These are phyloP conservation scores for Sphaerobolus stellatus DNA, from an alignment of 1,284 basidiomycete genomes.

Conservation along the genomic window DNA sequence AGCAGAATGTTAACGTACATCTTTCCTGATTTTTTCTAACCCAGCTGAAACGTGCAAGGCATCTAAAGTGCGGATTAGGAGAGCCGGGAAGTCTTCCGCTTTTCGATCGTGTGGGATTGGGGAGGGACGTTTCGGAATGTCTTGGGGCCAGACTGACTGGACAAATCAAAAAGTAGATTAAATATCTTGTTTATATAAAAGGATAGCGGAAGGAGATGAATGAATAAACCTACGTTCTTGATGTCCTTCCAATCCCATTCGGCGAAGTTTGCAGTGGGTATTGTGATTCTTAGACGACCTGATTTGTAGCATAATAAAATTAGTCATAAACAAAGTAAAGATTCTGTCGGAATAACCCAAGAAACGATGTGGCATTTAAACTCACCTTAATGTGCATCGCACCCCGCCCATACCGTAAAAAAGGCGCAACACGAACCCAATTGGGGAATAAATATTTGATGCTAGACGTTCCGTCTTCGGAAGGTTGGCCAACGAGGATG, in stretches of 20 bases:
- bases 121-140: conserved; percentile 51
- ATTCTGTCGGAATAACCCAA: no score
- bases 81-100: conserved; percentile 39
- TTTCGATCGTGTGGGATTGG: conserved; percentile 49
- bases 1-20: no score
- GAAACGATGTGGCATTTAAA: no score
- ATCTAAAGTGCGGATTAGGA: conserved; percentile 54
- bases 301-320: conserved; percentile 77
- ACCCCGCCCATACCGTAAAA: conserved; percentile 57
- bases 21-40: no score
- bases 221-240: conserved; percentile 57
- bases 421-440: conserved; percentile 69
- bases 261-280: conserved; percentile 75
- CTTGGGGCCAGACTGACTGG: conserved; percentile 75
- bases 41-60: conserved; percentile 62
- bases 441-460: conserved; percentile 65
- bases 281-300: conserved; percentile 64
- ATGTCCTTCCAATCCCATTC: conserved; percentile 74
- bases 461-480: conserved; percentile 45
- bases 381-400: conserved; percentile 81
- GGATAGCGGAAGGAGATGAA: no score
- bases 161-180: conserved; percentile 4
- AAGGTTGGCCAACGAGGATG: conserved; percentile 62
- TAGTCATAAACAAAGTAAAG: no score
- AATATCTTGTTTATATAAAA: no score